phyloP scores from a whole-genome alignment of 768 basidiomycete species.

The Wakefieldia striispora region DNA sequence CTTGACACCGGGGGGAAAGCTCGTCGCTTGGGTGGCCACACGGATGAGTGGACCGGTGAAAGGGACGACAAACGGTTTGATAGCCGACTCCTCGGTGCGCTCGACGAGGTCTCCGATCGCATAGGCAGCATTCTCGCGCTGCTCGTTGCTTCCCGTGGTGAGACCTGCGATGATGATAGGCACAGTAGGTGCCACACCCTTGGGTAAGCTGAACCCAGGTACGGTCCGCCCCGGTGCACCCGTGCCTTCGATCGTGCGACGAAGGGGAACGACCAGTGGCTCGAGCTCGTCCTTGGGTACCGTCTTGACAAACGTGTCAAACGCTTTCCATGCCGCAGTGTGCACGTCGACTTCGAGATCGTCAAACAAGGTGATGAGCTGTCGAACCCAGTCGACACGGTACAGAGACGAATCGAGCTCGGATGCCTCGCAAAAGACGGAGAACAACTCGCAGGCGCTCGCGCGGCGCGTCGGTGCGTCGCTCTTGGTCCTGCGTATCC shows the following conservation, averaged over 20 bases:
- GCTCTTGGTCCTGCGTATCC: constrained; percentile 66
- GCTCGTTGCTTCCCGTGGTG: constrained; percentile 91
- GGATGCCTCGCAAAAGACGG: constrained; percentile 79
- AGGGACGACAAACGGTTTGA: constrained; percentile 96
- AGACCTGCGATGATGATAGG: constrained; percentile 91
- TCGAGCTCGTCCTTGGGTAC: constrained; percentile 93
- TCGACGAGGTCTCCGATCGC: constrained; percentile 94
- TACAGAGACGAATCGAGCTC: constrained; percentile 82
- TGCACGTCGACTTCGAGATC: constrained; percentile 75
- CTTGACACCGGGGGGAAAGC: constrained; percentile 92
- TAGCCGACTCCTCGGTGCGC: constrained; percentile 72
- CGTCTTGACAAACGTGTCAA: constrained; percentile 87
- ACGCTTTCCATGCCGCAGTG: constrained; percentile 75
- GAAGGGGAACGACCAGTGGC: constrained; percentile 83
- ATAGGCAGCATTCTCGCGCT: constrained; percentile 88
- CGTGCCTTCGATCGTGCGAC: constrained; percentile 82
- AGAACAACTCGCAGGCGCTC: constrained; percentile 76
- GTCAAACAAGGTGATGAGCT: constrained; percentile 79
- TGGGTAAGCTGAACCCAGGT: constrained; percentile 82
- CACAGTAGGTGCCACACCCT: constrained; percentile 80
- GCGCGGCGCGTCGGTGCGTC: constrained; percentile 68
- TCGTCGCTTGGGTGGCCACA: constrained; percentile 85
- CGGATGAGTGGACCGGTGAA: constrained; percentile 96
- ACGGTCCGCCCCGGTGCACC: constrained; percentile 75
- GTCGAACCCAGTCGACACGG: constrained; percentile 92